These are phyloP conservation scores for Blastobotrys illinoisensis DNA, from an alignment of 1,139 yeast genomes.

Conservation along the genomic window DNA sequence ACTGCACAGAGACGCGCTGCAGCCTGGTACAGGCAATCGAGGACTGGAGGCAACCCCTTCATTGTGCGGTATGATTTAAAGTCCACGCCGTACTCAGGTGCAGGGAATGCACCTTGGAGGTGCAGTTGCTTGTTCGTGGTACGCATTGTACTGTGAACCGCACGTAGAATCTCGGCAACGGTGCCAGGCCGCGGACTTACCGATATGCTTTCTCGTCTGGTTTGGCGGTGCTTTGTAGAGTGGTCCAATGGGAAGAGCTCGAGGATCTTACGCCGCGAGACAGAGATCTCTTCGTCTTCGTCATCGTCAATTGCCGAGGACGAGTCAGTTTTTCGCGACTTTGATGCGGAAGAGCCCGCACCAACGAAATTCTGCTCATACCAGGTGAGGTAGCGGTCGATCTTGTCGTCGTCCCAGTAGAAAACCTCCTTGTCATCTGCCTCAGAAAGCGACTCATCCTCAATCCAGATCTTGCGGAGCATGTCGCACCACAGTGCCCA, in stretches of 20 bases:
- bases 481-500: constrained; percentile 33
- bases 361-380: constrained; percentile 20
- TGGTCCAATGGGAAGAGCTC: constrained; percentile 20
- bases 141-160: constrained; percentile 14
- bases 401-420: constrained; percentile 27
- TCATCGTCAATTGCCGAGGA: background rate
- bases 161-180: constrained; percentile 18
- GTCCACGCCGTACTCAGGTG: constrained; percentile 17
- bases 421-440: constrained; percentile 27
- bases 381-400: constrained; percentile 31
- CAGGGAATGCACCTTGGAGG: background rate
- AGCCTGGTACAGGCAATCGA: constrained; percentile 12
- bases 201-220: constrained; percentile 6
- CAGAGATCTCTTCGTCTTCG: constrained; percentile 6
- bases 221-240: background rate
- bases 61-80: constrained; percentile 11
- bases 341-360: background rate
- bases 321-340: background rate
- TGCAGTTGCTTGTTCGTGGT: background rate
- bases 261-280: constrained; percentile 15
- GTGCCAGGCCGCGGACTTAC: constrained; percentile 15
- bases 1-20: constrained; percentile 15
- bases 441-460: constrained; percentile 24
- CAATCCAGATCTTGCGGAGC: constrained; percentile 30
- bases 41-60: constrained; percentile 9